A percentile compares a stretch with the other conserved stretches of the same genome.
Conservation (phyloP, 2,329 filamentous ascomycete genomes). For the Botrytis porri region DNA sequence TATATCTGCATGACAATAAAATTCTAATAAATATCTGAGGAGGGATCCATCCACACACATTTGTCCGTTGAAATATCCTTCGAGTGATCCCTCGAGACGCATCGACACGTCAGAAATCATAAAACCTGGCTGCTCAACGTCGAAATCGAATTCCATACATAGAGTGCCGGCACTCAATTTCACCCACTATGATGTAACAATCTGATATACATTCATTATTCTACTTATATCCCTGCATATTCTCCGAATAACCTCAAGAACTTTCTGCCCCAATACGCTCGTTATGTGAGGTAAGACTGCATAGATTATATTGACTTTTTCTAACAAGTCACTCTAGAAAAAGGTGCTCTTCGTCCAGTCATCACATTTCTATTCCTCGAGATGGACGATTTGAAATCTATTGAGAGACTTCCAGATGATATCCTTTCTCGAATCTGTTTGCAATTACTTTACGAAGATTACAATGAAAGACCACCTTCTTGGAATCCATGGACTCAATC, state of each 20-base stretch:
- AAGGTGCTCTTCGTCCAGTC: background rate
- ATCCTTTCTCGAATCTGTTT: conserved; percentile 21
- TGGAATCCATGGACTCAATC: conserved; percentile 15
- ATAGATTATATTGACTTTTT: background rate
- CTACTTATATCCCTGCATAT: background rate
- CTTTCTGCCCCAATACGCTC: background rate
- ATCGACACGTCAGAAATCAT: conserved; percentile 21
- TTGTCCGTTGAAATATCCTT: background rate
- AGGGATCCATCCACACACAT: conserved; percentile 12
- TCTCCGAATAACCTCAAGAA: conserved; percentile 11
- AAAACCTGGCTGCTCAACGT: conserved; percentile 14
- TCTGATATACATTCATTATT: background rate
- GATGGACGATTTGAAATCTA: conserved; percentile 15
- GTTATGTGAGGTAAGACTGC: conserved; percentile 14
- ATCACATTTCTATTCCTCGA: background rate
- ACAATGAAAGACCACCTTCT: background rate
- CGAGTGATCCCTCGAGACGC: conserved; percentile 14
- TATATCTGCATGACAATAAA: conserved; percentile 18
- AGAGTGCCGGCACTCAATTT: conserved; percentile 18
- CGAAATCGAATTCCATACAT: conserved; percentile 9
- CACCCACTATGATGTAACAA: conserved; percentile 18
- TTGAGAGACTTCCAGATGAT: conserved; percentile 20
- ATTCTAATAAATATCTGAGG: conserved; percentile 17
- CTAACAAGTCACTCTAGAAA: conserved; percentile 9
- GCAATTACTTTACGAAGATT: conserved; percentile 18